Base-by-base conservation (phyloP, 805 yeast species). In the Candida pseudofarinosa region DNA sequence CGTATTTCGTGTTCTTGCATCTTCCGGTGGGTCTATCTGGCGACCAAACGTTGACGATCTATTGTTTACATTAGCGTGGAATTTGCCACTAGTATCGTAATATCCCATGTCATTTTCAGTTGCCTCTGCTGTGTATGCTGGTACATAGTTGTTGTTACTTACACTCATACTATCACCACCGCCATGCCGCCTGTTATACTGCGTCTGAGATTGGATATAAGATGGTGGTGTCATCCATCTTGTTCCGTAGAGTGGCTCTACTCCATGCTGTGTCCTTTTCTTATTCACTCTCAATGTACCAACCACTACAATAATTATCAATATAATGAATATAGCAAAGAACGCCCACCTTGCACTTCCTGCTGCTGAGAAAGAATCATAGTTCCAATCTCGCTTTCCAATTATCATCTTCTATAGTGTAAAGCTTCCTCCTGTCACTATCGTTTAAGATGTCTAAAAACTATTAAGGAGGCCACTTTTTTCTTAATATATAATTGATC, bases 151-250 rank as follows among this genome's bases (percentile, higher is more conserved):
- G 35, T 58, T 55, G 14, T 15, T 6, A 26, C 31, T 13, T 32
- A 32, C 14, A n/a, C 34, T 15, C 28, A 23, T 23, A 23, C 28
- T 23, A 23, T 23, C 28, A 8, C 13, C 31, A 7, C 34, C 34
- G 8, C 32, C 30, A 12, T 65, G 69, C 0, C 74, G 75, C 37
- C 70, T 72, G 41, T 73, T 67, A 49, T 79, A 75, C 44, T 78
- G 81, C 40, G 66, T 68, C 53, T 85, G 85, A 1, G 88, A 77
- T 50, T 81, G 88, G 37, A 70, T 58, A 55, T 87, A 87, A 8
- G 82, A 71, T 0, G 95, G 95, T 4, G 96, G 96, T 0, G 93
- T 84, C 68, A 88, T 79, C 95, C 95, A 85, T 8, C 85, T 77
- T 1, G 93, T 85, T 7, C 91, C 91, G 45, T 77, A 67, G 1